These are phyloP conservation scores for Harrya chromipes DNA, from an alignment of 768 basidiomycete genomes.

Conservation along the genomic window DNA sequence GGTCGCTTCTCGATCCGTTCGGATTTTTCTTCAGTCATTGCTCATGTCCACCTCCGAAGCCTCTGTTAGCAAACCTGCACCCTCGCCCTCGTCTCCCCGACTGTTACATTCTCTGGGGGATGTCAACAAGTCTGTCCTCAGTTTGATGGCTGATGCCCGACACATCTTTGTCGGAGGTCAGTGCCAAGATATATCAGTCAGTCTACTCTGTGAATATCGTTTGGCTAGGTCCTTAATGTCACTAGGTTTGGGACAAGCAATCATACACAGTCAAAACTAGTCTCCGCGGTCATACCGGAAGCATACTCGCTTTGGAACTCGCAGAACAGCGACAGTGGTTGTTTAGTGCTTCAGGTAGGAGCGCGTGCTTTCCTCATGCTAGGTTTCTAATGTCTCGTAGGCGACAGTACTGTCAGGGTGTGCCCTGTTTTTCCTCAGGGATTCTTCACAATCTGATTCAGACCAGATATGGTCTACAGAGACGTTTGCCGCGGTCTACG, in stretches of 20 bases:
- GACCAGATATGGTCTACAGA: conserved; percentile 78
- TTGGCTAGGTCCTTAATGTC: background rate
- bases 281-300: conserved; percentile 79
- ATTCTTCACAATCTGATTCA: conserved; percentile 4
- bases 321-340: conserved; percentile 78
- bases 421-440: conserved; percentile 15
- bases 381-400: conserved; percentile 36
- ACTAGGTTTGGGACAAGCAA: conserved; percentile 81
- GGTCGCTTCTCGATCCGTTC: conserved; percentile 8
- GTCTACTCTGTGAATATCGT: conserved; percentile 15
- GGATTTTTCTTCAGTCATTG: background rate
- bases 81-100: conserved; percentile 43
- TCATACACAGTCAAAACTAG: conserved; percentile 66
- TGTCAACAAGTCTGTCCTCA: conserved; percentile 65
- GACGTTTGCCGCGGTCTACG: conserved; percentile 61
- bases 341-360: conserved; percentile 83
- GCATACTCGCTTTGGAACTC: conserved; percentile 76
- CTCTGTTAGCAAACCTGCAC: conserved; percentile 57
- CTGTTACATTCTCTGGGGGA: conserved; percentile 72
- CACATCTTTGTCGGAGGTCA: conserved; percentile 87
- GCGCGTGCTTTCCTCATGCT: background rate
- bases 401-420: conserved; percentile 86
- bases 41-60: conserved; percentile 35
- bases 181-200: conserved; percentile 69
- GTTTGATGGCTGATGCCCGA: conserved; percentile 65